Evolutionary conservation across 1,284 basidiomycete species (phyloP).

Genomic region (Leccinum pseudoinsigne): DNA sequence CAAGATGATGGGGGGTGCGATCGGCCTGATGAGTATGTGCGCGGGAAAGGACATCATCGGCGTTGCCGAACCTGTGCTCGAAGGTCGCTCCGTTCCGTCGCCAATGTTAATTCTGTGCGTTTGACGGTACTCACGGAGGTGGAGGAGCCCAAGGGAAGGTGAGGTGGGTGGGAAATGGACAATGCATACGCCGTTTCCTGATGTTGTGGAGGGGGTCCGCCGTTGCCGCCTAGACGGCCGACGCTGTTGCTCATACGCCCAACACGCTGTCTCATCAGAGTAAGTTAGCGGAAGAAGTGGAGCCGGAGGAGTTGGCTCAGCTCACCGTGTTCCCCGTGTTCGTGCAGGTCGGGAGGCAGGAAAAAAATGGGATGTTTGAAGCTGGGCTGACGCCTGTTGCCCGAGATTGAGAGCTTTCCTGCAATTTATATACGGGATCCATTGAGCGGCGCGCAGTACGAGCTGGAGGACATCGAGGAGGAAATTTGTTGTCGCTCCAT

Average conservation of each 20-base stretch:
- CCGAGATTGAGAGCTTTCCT: slow-evolving; percentile 89
- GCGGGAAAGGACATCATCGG: slow-evolving; percentile 39
- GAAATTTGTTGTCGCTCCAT: slow-evolving; percentile 88
- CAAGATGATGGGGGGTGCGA: slow-evolving; percentile 78
- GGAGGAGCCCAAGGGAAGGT: slow-evolving; percentile 46
- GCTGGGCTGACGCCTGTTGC: slow-evolving; percentile 69
- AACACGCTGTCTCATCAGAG: slow-evolving; percentile 33
- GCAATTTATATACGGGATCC: slow-evolving; percentile 95
- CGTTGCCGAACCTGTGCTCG: slow-evolving; percentile 61
- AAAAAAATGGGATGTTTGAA: slow-evolving; percentile 85
- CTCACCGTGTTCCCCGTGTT: slow-evolving; percentile 68
- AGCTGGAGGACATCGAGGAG: slow-evolving; percentile 95
- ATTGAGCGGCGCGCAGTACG: slow-evolving; percentile 90
- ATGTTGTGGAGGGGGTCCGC: slow-evolving; percentile 36
- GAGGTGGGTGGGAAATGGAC: slow-evolving; percentile 23
- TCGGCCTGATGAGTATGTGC: slow-evolving; percentile 15
- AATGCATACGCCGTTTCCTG: slow-evolving; percentile 32
- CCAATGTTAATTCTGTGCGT: slow-evolving; percentile 60
- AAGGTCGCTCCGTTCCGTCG: slow-evolving; percentile 48
- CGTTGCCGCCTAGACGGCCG: slow-evolving; percentile 31
- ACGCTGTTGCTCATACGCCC: slow-evolving; percentile 23
- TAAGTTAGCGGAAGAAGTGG: slow-evolving; percentile 22
- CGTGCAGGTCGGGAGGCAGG: slow-evolving; percentile 89
- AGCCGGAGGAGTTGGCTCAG: slow-evolving; percentile 22
- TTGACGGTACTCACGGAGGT: slow-evolving; percentile 69